Conservation (phyloP, 768 basidiomycete species). For the Boletales sp. region DNA sequence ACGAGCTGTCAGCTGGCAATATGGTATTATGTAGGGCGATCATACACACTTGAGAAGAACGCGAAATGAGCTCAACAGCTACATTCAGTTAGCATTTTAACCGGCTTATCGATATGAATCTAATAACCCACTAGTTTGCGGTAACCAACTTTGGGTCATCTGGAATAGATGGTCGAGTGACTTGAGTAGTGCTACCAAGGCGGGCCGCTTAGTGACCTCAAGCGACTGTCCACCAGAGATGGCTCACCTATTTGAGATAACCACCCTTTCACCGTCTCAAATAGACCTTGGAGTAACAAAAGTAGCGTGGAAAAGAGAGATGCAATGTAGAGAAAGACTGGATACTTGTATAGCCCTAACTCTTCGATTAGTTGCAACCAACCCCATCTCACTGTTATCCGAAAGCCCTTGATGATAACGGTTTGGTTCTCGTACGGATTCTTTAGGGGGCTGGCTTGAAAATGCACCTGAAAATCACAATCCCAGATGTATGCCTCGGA, state of each 20-base stretch:
- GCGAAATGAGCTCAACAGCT: neutral
- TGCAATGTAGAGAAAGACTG: neutral
- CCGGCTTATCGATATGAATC: no score
- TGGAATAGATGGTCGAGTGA: no score
- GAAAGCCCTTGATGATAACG: slow-evolving; percentile 8
- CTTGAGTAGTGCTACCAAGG: no score
- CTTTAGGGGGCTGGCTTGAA: neutral
- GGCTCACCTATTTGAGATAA: neutral
- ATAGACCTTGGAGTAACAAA: neutral
- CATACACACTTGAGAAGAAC: neutral
- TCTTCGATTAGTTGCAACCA: neutral
- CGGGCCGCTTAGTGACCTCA: no score
- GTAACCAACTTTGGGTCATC: no score
- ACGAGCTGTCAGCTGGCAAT: neutral
- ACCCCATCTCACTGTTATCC: neutral
- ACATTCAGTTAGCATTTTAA: no score
- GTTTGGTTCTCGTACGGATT: slow-evolving; percentile 6
- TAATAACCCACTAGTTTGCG: no score
- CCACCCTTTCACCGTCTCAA: neutral
- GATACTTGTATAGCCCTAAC: neutral
- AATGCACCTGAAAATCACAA: neutral
- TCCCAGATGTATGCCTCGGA: neutral
- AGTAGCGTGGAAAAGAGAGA: neutral
- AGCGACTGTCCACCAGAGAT: no score
- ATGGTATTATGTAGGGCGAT: neutral